A percentile compares a stretch with the other conserved stretches of the same genome.
Evolutionary conservation across 345 rosid genomes (phyloP).

Genomic region (Moricandia arvensis): DNA sequence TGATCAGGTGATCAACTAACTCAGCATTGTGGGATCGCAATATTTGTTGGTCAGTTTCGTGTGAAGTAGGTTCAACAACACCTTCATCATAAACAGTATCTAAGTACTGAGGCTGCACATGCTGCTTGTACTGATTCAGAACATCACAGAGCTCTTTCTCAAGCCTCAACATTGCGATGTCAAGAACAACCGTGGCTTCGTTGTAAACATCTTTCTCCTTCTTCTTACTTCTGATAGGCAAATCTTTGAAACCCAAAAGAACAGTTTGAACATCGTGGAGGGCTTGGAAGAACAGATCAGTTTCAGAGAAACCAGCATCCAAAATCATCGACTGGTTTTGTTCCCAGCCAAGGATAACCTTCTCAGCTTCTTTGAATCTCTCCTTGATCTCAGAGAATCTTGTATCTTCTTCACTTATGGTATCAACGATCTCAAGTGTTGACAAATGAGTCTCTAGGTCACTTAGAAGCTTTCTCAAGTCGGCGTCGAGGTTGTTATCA

Average conservation of each 20-base stretch:
- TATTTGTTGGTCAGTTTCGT: slow-evolving; percentile 25
- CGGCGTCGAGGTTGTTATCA: slow-evolving; percentile 52
- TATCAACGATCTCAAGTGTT: slow-evolving; percentile 32
- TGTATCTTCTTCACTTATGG: slow-evolving; percentile 36
- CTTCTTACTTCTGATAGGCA: slow-evolving; percentile 33
- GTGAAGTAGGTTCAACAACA: slow-evolving; percentile 29
- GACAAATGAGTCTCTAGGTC: slow-evolving; percentile 58
- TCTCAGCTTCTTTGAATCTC: slow-evolving; percentile 47
- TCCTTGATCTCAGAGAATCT: slow-evolving; percentile 43
- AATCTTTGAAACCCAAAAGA: slow-evolving; percentile 35
- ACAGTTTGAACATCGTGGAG: slow-evolving; percentile 47
- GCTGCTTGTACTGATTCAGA: slow-evolving; percentile 45
- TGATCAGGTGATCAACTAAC: slow-evolving; percentile 48
- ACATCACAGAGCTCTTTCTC: slow-evolving; percentile 64
- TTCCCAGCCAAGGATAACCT: slow-evolving; percentile 53
- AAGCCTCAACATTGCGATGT: slow-evolving; percentile 77
- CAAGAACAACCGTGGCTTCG: slow-evolving; percentile 48
- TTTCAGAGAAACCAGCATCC: slow-evolving; percentile 50
- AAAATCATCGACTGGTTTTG: slow-evolving; percentile 45
- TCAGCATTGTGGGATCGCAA: slow-evolving; percentile 39
- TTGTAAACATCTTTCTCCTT: slow-evolving; percentile 48
- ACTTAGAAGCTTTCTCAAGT: slow-evolving; percentile 43
- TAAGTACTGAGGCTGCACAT: slow-evolving; percentile 39
- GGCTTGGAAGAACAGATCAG: slow-evolving; percentile 53
- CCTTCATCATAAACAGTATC: slow-evolving; percentile 45